These are phyloP conservation scores for Hypoxylon subgilvum DNA, from an alignment of 495 filamentous ascomycete species.

Conservation along the genomic window DNA sequence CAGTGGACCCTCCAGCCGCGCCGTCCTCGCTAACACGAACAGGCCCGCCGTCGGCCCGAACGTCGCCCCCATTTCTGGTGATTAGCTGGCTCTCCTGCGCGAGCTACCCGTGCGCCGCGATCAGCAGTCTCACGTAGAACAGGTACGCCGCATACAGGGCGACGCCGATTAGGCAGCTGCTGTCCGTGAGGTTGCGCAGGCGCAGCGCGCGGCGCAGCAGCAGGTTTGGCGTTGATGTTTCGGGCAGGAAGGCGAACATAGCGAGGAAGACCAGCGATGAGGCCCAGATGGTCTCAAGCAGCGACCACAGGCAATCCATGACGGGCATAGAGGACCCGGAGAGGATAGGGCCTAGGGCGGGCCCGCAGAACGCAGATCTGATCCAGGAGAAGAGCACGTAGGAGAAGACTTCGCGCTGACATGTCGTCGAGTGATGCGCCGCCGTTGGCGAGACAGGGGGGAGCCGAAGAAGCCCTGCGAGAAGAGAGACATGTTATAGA, in stretches of 20 bases:
- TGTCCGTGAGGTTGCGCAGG: constrained; percentile 53
- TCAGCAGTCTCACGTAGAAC: constrained; percentile 56
- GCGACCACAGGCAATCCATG: constrained; percentile 63
- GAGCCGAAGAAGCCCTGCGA: constrained; percentile 76
- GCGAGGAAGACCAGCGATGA: constrained; percentile 52
- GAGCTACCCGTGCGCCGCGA: constrained; percentile 48
- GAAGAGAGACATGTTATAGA: constrained; percentile 72
- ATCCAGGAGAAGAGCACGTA: constrained; percentile 73
- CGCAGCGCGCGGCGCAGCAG: constrained; percentile 49
- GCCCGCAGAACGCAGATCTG: constrained; percentile 51
- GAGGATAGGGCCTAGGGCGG: constrained; percentile 66
- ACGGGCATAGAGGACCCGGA: constrained; percentile 67
- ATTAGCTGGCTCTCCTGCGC: constrained; percentile 60
- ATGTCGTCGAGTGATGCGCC: constrained; percentile 80
- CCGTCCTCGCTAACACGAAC: constrained; percentile 70
- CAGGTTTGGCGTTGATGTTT: constrained; percentile 56
- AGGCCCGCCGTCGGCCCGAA: constrained; percentile 63
- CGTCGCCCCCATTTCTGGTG: constrained; percentile 60
- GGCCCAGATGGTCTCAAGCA: constrained; percentile 62
- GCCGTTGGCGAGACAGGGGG: constrained; percentile 77
- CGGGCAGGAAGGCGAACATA: constrained; percentile 55
- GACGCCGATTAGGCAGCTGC: constrained; percentile 59
- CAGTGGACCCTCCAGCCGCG: constrained; percentile 61
- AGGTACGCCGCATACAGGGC: constrained; percentile 58
- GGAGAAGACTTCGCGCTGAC: constrained; percentile 69